These are phyloP conservation scores for Choanephora cucurbitarum DNA, from an alignment of 371 early-diverging fungal species.

Conservation along the genomic window DNA sequence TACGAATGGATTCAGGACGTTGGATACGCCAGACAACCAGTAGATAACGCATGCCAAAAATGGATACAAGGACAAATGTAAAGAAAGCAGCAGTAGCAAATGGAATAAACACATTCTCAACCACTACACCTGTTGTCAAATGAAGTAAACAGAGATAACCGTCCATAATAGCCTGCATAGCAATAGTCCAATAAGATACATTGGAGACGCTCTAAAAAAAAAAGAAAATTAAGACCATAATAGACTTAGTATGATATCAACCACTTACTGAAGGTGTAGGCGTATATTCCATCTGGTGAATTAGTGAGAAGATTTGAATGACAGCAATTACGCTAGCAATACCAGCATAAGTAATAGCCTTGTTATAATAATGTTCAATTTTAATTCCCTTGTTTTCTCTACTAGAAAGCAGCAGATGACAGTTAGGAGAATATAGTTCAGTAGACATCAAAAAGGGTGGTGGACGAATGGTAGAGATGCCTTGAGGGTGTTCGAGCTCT, in stretches of 20 bases:
- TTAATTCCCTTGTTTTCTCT: conserved; percentile 52
- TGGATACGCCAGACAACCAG: conserved; percentile 73
- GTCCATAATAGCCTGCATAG: conserved; percentile 71
- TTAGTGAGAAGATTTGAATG: conserved; percentile 60
- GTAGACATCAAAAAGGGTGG: conserved; percentile 52
- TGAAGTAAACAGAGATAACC: conserved; percentile 69
- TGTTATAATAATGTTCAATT: conserved; percentile 56
- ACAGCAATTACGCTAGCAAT: conserved; percentile 54
- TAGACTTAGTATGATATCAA: no score
- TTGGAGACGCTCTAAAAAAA: conserved; percentile 62
- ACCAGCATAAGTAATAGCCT: conserved; percentile 59
- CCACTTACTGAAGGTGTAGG: conserved; percentile 73
- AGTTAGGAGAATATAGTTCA: conserved; percentile 63
- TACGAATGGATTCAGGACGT: conserved; percentile 54
- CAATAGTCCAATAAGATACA: conserved; percentile 75
- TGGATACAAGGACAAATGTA: conserved; percentile 69
- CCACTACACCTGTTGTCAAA: conserved; percentile 62
- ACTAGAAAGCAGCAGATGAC: conserved; percentile 46
- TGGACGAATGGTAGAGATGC: conserved; percentile 51
- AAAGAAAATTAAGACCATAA: neutral
- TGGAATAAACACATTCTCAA: conserved; percentile 61
- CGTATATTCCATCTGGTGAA: conserved; percentile 76
- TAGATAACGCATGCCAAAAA: conserved; percentile 76
- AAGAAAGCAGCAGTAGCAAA: conserved; percentile 72
- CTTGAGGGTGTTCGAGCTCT: conserved; percentile 58